These are phyloP conservation scores for Porodaedalea pini DNA, from an alignment of 1,284 basidiomycete species.

Conservation along the genomic window DNA sequence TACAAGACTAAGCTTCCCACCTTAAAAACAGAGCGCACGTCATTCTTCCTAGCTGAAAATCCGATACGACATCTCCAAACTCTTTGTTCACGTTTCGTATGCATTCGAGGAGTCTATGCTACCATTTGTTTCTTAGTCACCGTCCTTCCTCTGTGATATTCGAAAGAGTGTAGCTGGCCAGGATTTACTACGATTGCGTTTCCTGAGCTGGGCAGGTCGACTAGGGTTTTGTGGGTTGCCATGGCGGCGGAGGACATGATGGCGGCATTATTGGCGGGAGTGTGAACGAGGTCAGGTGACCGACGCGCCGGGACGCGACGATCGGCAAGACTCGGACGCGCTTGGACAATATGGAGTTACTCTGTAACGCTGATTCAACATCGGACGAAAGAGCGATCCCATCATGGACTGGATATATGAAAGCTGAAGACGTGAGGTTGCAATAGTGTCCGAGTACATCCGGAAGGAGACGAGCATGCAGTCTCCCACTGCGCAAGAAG, in stretches of 20 bases:
- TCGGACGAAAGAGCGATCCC: background rate
- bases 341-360: too few relatives aligned
- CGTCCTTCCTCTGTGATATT: background rate
- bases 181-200: slow-evolving; percentile 76
- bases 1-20: slow-evolving; percentile 38
- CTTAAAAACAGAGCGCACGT: slow-evolving; percentile 89
- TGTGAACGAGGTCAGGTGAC: background rate
- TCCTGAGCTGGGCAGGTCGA: slow-evolving; percentile 63
- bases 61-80: slow-evolving; percentile 89
- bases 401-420: too few relatives aligned
- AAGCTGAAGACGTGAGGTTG: too few relatives aligned
- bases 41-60: slow-evolving; percentile 95
- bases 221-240: slow-evolving; percentile 44
- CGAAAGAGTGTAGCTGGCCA: slow-evolving; percentile 45
- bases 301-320: too few relatives aligned
- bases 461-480: too few relatives aligned
- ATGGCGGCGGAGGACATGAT: background rate
- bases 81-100: slow-evolving; percentile 91
- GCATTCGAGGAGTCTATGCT: slow-evolving; percentile 75
- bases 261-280: too few relatives aligned
- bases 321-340: too few relatives aligned
- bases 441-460: too few relatives aligned
- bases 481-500: too few relatives aligned
- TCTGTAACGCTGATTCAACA: background rate
- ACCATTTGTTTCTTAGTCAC: background rate